Conservation (phyloP, 1,139 yeast species). For the Candida tetrigidarum region DNA sequence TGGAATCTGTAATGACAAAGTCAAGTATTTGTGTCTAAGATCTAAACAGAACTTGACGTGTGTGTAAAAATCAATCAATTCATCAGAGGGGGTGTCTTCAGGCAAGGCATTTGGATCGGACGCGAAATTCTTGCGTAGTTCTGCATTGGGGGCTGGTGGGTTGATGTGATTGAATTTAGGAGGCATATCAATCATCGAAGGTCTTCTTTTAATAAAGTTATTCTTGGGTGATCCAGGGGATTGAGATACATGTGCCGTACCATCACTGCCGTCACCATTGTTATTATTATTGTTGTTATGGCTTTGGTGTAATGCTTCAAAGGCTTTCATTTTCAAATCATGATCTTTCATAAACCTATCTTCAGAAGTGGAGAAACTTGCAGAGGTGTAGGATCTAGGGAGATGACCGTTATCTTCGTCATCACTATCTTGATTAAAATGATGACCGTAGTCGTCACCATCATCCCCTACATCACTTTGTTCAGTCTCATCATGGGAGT, state of each 20-base stretch:
- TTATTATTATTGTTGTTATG: constrained; percentile 10
- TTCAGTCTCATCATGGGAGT: constrained; percentile 16
- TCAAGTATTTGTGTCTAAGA: constrained; percentile 77
- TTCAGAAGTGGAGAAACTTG: constrained; percentile 69
- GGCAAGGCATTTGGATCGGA: constrained; percentile 57
- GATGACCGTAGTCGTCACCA: constrained; percentile 23
- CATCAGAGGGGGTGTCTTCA: constrained; percentile 70
- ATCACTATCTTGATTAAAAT: constrained; percentile 21
- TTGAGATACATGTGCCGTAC: constrained; percentile 11
- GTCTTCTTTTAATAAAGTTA: constrained; percentile 48
- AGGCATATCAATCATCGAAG: constrained; percentile 56
- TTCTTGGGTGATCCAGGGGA: constrained; percentile 18
- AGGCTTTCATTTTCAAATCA: constrained; percentile 70
- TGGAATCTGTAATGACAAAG: constrained; percentile 64
- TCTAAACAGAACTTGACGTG: constrained; percentile 76
- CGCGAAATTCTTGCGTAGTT: constrained; percentile 16
- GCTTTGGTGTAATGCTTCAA: constrained; percentile 54
- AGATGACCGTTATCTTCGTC: constrained; percentile 35
- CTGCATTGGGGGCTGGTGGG: constrained; percentile 14
- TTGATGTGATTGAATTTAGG: constrained; percentile 22
- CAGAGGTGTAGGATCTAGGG: constrained; percentile 41
- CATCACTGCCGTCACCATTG: constrained; percentile 8
- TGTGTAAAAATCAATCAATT: constrained; percentile 68
- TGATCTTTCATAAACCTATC: constrained; percentile 69
- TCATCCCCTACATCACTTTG: constrained; percentile 31